phyloP scores from a whole-genome alignment of 1,139 yeast genomes.

The Debaryomycetaceae sp. region DNA sequence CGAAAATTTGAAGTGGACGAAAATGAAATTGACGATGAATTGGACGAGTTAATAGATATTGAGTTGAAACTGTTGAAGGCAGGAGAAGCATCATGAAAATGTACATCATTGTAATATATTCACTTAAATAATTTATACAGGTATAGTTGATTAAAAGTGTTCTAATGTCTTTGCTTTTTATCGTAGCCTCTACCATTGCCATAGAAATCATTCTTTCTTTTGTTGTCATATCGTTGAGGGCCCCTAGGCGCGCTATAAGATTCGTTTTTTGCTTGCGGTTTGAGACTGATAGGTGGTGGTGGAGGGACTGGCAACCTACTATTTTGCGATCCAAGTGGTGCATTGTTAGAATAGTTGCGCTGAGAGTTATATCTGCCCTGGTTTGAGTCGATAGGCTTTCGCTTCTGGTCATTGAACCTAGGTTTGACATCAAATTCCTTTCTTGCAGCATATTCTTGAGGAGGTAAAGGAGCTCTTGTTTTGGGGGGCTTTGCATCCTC shows the following conservation, averaged over 20 bases:
- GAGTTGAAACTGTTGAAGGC: slow-evolving; percentile 24
- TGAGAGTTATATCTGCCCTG: slow-evolving; percentile 4
- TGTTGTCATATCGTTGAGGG: slow-evolving; percentile 4
- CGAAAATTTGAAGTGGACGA: slow-evolving; percentile 5
- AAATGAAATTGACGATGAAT: slow-evolving; percentile 8
- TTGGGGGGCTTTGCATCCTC: neutral
- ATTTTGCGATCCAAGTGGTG: slow-evolving; percentile 2
- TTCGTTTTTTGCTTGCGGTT: slow-evolving; percentile 2
- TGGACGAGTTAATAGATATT: slow-evolving; percentile 29
- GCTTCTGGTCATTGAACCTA: slow-evolving; percentile 3
- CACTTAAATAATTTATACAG: slow-evolving; percentile 2
- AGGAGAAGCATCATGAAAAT: slow-evolving; percentile 9
- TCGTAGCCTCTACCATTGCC: slow-evolving; percentile 27
- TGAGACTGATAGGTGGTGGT: slow-evolving; percentile 10
- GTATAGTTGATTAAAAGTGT: neutral
- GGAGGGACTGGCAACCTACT: slow-evolving; percentile 15
- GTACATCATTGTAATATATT: slow-evolving; percentile 7
- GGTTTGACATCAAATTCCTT: slow-evolving; percentile 4
- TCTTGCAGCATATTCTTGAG: slow-evolving; percentile 11
- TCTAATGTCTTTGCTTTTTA: slow-evolving; percentile 29
- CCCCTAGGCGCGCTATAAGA: slow-evolving; percentile 4
- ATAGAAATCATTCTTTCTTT: slow-evolving; percentile 6
- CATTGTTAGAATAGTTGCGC: slow-evolving; percentile 1
- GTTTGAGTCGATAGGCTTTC: slow-evolving; percentile 4
- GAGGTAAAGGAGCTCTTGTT: slow-evolving; percentile 12